These are phyloP conservation scores for Arthroderma uncinatum DNA, from an alignment of 2,329 filamentous ascomycete genomes.

Conservation along the genomic window DNA sequence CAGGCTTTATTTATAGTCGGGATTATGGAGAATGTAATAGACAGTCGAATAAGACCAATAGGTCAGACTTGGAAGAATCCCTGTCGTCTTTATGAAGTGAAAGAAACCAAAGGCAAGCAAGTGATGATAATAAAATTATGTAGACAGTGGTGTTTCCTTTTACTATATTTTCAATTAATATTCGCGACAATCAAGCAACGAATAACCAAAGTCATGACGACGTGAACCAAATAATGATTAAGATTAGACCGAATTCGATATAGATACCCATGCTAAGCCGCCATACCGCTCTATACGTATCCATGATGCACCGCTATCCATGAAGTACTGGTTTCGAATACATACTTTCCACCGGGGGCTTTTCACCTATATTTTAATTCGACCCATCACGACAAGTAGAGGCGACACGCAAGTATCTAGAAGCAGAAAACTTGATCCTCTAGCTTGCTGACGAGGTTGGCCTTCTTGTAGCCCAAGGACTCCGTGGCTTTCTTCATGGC, in stretches of 20 bases:
- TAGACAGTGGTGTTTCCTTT: no score
- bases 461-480: conserved; percentile 80
- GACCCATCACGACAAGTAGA: neutral
- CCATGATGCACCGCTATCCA: neutral
- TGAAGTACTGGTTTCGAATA: neutral
- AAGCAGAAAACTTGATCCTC: conserved; percentile 98
- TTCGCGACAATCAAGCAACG: neutral
- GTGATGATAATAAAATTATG: no score
- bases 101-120: no score
- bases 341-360: neutral
- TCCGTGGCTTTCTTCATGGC: conserved; percentile 95
- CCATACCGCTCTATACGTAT: neutral
- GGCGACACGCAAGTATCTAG: conserved; percentile 36
- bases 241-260: neutral
- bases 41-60: no score
- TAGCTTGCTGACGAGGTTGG: conserved; percentile 89
- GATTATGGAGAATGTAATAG: no score
- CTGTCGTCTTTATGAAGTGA: no score
- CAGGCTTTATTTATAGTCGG: no score
- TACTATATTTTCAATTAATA: neutral
- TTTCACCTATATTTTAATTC: neutral
- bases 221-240: neutral
- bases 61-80: no score
- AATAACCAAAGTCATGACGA: neutral
- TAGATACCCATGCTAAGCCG: neutral